phyloP scores from a whole-genome alignment of 148 eudicot genomes.

The Fagopyrum homotropicum region DNA sequence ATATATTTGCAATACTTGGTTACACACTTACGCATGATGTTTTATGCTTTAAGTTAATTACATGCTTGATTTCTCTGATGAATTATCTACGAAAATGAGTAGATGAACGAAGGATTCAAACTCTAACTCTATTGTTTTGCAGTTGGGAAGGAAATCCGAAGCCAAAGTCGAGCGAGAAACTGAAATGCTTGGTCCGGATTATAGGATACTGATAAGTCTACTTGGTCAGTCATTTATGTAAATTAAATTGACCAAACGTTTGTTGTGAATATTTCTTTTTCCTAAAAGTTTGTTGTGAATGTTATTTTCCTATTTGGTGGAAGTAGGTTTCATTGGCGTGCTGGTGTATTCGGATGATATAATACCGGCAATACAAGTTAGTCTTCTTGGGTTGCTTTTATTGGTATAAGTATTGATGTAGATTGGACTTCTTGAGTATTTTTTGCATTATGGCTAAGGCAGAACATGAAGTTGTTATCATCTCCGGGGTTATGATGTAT shows the following conservation, averaged over 20 bases:
- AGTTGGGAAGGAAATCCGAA: slow-evolving; percentile 59
- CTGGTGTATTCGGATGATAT: slow-evolving; percentile 64
- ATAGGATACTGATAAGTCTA: slow-evolving; percentile 69
- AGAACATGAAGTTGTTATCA: too few species aligned
- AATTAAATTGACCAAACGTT: not conserved
- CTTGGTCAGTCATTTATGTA: slow-evolving; percentile 45
- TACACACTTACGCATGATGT: too few species aligned
- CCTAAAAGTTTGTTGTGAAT: not conserved
- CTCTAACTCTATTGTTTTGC: slow-evolving; percentile 13
- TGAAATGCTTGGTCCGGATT: slow-evolving; percentile 80
- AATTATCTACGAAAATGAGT: not conserved
- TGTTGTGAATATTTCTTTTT: too few species aligned
- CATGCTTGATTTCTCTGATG: not conserved
- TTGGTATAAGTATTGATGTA: slow-evolving; percentile 56
- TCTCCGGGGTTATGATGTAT: too few species aligned
- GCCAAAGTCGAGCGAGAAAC: slow-evolving; percentile 61
- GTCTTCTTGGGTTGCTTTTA: slow-evolving; percentile 84
- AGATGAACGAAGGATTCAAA: not conserved
- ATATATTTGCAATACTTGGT: too few species aligned
- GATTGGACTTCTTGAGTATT: too few species aligned
- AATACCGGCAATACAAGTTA: slow-evolving; percentile 72
- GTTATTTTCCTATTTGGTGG: slow-evolving; percentile 9
- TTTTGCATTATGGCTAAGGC: too few species aligned
- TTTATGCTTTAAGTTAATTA: too few species aligned
- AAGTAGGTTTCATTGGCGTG: slow-evolving; percentile 72